Conservation (phyloP, 176 grass and related monocot genomes). For the Alloteropsis semialata region DNA sequence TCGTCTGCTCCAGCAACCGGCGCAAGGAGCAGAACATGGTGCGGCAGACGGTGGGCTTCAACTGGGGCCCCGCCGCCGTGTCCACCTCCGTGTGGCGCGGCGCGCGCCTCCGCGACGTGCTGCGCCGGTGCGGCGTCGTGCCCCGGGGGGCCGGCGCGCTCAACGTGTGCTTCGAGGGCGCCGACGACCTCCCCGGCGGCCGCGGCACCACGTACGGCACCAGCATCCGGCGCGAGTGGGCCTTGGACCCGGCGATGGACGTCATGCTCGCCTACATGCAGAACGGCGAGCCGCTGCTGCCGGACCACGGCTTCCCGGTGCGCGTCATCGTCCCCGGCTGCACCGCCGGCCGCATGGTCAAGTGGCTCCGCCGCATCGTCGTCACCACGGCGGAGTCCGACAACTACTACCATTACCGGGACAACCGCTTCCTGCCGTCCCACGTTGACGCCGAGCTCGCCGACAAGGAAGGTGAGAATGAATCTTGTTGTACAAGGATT, state of each 20-base stretch:
- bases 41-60: constrained; percentile 74
- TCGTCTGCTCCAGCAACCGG: constrained; percentile 80
- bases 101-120: constrained; percentile 57
- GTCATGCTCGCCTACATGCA: constrained; percentile 93
- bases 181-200: constrained; percentile 77
- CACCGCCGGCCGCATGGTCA: constrained; percentile 93
- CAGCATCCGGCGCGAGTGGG: constrained; percentile 58
- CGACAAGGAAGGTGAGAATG: constrained; percentile 63
- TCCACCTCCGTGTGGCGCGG: constrained; percentile 83
- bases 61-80: constrained; percentile 65
- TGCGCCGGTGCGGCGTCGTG: constrained; percentile 66
- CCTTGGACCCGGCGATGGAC: constrained; percentile 62
- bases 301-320: constrained; percentile 82
- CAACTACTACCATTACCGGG: constrained; percentile 81
- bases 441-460: constrained; percentile 85
- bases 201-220: constrained; percentile 76
- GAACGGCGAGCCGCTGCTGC: constrained; percentile 63
- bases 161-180: constrained; percentile 83
- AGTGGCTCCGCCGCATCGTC: constrained; percentile 81
- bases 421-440: constrained; percentile 80
- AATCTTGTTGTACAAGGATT: not conserved
- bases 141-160: constrained; percentile 26
- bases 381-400: constrained; percentile 67
- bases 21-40: constrained; percentile 91
- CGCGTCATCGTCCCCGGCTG: constrained; percentile 69